phyloP scores from a whole-genome alignment of 2,329 filamentous ascomycete species.

The Fusarium sp. region DNA sequence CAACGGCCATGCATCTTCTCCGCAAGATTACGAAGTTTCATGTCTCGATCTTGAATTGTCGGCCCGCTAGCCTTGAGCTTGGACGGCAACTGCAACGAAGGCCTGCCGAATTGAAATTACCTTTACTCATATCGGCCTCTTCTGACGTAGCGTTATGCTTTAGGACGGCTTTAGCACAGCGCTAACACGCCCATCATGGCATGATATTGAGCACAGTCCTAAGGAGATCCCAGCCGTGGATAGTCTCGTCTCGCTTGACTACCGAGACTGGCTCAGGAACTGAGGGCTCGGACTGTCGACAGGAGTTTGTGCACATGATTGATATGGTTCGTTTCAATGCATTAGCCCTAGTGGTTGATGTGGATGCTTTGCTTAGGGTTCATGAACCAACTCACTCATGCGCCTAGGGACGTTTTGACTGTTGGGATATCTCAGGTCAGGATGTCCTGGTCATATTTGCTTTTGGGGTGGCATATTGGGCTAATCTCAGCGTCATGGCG shows the following conservation, averaged over 20 bases:
- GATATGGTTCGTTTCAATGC: slow-evolving; percentile 18
- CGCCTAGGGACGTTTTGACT: slow-evolving; percentile 15
- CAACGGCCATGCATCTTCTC: slow-evolving; percentile 17
- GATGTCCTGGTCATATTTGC: slow-evolving; percentile 18
- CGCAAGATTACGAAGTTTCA: slow-evolving; percentile 36
- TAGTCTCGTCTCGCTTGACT: slow-evolving; percentile 26
- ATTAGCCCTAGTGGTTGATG: slow-evolving; percentile 19
- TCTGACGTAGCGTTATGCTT: slow-evolving; percentile 14
- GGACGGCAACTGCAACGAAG: slow-evolving; percentile 22
- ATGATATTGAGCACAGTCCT: slow-evolving; percentile 35
- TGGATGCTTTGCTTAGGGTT: slow-evolving; percentile 13
- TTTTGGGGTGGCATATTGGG: background rate
- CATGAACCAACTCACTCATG: slow-evolving; percentile 25
- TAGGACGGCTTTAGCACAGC: slow-evolving; percentile 7
- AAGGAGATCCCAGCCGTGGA: slow-evolving; percentile 23
- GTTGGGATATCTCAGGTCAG: slow-evolving; percentile 16
- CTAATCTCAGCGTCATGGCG: slow-evolving; percentile 9
- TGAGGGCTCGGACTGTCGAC: slow-evolving; percentile 21
- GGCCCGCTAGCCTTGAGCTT: slow-evolving; percentile 28
- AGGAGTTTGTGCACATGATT: slow-evolving; percentile 20
- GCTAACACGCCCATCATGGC: slow-evolving; percentile 32
- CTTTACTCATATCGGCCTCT: slow-evolving; percentile 14
- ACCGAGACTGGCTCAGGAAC: slow-evolving; percentile 21
- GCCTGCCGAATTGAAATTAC: slow-evolving; percentile 30
- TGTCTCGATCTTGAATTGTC: slow-evolving; percentile 38